Percentiles rank a stretch among this genome's conserved stretches.
Evolutionary conservation across 768 basidiomycete genomes (phyloP).

Genomic region (Naganishia onofrii): DNA sequence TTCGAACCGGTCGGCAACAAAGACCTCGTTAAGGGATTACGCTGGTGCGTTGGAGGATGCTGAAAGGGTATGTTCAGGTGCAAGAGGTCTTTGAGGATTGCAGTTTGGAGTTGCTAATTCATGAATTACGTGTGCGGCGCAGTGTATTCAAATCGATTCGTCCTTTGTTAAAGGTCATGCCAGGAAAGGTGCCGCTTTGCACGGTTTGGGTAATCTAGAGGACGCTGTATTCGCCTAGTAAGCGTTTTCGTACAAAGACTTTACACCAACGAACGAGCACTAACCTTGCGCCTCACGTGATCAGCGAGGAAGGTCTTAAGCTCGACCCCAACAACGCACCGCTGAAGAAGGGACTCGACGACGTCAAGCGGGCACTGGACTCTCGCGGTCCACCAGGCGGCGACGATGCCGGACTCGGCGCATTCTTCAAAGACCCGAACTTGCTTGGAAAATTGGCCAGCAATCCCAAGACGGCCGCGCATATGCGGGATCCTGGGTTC

Average conservation of each 20-base stretch:
- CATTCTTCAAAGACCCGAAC: constrained; percentile 79
- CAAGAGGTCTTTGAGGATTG: neutral
- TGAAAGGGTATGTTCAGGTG: constrained; percentile 67
- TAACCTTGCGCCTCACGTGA: neutral
- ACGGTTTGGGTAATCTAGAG: constrained; percentile 72
- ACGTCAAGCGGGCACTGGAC: constrained; percentile 83
- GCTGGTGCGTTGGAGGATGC: constrained; percentile 77
- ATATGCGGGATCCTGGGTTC: constrained; percentile 79
- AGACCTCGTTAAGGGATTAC: constrained; percentile 80
- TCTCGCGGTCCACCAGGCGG: constrained; percentile 53
- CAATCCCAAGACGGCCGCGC: constrained; percentile 79
- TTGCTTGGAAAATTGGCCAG: constrained; percentile 76
- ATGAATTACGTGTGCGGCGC: neutral
- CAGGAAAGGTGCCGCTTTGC: constrained; percentile 87
- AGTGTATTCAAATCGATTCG: constrained; percentile 65
- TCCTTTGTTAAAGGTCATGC: constrained; percentile 87
- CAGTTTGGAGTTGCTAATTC: neutral
- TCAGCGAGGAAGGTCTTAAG: constrained; percentile 67
- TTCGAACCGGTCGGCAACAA: constrained; percentile 88
- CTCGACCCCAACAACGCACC: constrained; percentile 73
- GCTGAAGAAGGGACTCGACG: constrained; percentile 79
- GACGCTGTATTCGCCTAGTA: constrained; percentile 79
- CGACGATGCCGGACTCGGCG: constrained; percentile 59
- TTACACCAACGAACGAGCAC: neutral
- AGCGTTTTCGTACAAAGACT: neutral